Base-by-base conservation (phyloP, 2,329 filamentous ascomycete genomes). In the Podosphaera fusca region DNA sequence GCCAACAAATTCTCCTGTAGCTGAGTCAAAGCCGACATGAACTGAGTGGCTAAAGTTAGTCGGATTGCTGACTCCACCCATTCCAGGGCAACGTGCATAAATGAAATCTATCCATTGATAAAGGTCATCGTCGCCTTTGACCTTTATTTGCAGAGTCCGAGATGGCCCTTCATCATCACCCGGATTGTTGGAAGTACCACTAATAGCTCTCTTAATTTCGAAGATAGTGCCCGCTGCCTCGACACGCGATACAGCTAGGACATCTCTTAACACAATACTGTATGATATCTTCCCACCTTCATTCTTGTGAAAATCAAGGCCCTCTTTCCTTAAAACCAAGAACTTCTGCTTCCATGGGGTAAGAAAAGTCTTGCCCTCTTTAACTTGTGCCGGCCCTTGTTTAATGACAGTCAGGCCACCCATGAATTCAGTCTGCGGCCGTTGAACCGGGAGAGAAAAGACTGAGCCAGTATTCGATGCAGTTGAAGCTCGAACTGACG, bases 21-120 rank as follows among this genome's bases (percentile, higher is more conserved):
- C 84, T 33, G 90, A 88, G 68, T 98, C 92, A 67, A 96, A 98
- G 59, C 92, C 92, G 62, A 98, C 92, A 69, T 98, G 92, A 31
- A 98, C 89, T 52, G 89, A 85, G 69, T 98, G 92, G 31, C 85
- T 88, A 73, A 98, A 98, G 73, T 96, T 95, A 62, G 92, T 96
- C 4, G 92, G 92, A 70, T 96, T 95, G 72, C 90, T 95, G 58
- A 98, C 92, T 64, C 92, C 92, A 60, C 92, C 89, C 87, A 96
- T 95, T 60, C 87, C 90, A 21, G 92, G 92, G 69, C 90, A 96
- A 61, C 90, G 84, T 64, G 90, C 88, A 69, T 96, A 96, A 63
- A 98, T 94, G 69, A 89, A 87, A 70, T 98, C 92, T 66, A 96
- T 95, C 92, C 92, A 98, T 65, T 94, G 88, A 70, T 98, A 98